Evolutionary conservation across 1,284 basidiomycete genomes (phyloP).

Genomic region (Porodaedalea pini): DNA sequence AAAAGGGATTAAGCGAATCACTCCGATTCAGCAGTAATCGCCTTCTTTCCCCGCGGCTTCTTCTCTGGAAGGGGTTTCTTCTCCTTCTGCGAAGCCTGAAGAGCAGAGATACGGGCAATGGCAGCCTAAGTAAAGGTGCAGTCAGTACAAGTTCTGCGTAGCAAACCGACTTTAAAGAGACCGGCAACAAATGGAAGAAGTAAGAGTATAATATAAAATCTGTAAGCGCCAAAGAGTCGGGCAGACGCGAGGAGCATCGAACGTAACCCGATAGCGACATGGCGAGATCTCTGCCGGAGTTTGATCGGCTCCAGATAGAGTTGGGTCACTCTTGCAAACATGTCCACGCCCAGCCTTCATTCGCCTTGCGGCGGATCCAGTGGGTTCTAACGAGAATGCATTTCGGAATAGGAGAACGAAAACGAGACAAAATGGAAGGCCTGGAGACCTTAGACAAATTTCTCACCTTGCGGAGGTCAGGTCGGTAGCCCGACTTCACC

Average conservation of each 20-base stretch:
- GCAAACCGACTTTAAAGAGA: constrained; percentile 9
- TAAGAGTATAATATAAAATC: constrained; percentile 22
- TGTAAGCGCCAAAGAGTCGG: constrained; percentile 75
- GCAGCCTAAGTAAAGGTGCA: constrained; percentile 53
- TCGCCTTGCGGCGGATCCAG: constrained; percentile 49
- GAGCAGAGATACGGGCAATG: constrained; percentile 77
- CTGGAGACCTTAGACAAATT: neutral
- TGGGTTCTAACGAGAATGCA: constrained; percentile 22
- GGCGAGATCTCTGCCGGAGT: constrained; percentile 39
- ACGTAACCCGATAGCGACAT: constrained; percentile 65
- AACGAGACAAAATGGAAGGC: constrained; percentile 12
- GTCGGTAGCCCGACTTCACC: constrained; percentile 75
- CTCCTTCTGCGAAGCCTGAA: constrained; percentile 68
- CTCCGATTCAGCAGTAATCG: constrained; percentile 23
- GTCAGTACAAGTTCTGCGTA: constrained; percentile 29
- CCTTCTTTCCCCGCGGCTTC: constrained; percentile 78
- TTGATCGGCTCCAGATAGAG: constrained; percentile 16
- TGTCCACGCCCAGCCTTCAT: constrained; percentile 61
- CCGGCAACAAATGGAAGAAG: constrained; percentile 22
- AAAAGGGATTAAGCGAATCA: constrained; percentile 1
- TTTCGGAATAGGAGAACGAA: constrained; percentile 35
- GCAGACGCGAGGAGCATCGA: constrained; percentile 53
- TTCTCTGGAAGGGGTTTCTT: constrained; percentile 67
- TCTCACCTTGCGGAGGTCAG: constrained; percentile 81
- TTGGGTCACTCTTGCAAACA: constrained; percentile 26